A percentile compares a stretch with the other conserved stretches of the same genome.
These are phyloP conservation scores for Bipolaris cookei DNA, from an alignment of 2,329 filamentous ascomycete species.

Conservation along the genomic window DNA sequence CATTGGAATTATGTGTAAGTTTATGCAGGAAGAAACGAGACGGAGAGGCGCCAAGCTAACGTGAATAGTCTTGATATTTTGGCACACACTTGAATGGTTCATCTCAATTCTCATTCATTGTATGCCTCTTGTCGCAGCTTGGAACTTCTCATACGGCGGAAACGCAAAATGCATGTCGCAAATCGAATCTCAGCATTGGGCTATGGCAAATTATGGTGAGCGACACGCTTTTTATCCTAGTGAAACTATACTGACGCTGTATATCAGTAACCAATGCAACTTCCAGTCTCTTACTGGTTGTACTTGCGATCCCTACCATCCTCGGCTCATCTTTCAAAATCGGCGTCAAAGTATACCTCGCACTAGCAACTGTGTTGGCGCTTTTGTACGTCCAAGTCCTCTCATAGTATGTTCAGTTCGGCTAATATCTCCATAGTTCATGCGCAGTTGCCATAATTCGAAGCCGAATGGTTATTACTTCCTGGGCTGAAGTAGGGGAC, in stretches of 20 bases:
- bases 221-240: background rate
- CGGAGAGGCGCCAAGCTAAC: slow-evolving; percentile 7
- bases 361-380: slow-evolving; percentile 48
- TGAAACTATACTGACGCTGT: background rate
- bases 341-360: slow-evolving; percentile 17
- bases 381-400: slow-evolving; percentile 49
- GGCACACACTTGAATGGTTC: slow-evolving; percentile 52
- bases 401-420: slow-evolving; percentile 40
- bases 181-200: slow-evolving; percentile 54
- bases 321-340: slow-evolving; percentile 4
- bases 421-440: slow-evolving; percentile 45
- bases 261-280: slow-evolving; percentile 17
- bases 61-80: slow-evolving; percentile 22
- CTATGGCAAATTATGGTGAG: slow-evolving; percentile 53
- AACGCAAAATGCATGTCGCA: slow-evolving; percentile 29
- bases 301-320: slow-evolving; percentile 2
- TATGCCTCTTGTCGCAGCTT: slow-evolving; percentile 53
- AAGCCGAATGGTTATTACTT: slow-evolving; percentile 16
- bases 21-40: background rate
- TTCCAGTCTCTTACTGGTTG: slow-evolving; percentile 45
- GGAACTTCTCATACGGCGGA: slow-evolving; percentile 41
- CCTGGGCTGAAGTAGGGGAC: slow-evolving; percentile 9
- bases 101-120: slow-evolving; percentile 56
- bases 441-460: slow-evolving; percentile 52
- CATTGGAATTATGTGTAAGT: slow-evolving; percentile 51